Conservation (phyloP, 352 stramenopile species). For the Globisporangium viniferum region DNA sequence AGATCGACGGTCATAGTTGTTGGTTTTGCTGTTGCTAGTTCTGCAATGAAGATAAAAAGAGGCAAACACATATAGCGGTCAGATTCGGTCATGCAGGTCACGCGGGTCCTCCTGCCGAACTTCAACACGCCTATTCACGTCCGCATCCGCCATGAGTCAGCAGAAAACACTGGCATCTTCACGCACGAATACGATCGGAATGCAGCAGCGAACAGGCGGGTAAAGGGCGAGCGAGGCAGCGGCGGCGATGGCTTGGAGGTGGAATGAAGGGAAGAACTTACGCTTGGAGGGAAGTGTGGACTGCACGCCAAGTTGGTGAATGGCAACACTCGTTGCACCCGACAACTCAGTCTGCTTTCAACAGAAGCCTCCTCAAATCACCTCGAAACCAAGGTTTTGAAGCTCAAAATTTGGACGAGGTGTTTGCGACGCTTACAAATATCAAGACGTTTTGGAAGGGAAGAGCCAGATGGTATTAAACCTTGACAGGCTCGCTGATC, state of each 20-base stretch:
- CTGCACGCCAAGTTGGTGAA: conserved; percentile 13
- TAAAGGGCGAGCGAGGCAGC: neutral
- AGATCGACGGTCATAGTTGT: conserved; percentile 46
- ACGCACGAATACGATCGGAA: neutral
- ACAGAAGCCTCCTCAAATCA: conserved; percentile 8
- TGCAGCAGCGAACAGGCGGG: neutral
- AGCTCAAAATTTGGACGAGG: neutral
- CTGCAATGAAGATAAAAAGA: neutral
- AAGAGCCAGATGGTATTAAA: neutral
- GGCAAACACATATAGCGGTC: neutral
- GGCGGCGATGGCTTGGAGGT: neutral
- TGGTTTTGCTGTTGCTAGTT: neutral
- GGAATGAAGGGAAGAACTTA: neutral
- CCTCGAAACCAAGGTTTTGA: neutral
- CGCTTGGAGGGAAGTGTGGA: conserved; percentile 1
- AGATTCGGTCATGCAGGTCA: neutral
- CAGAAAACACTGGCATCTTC: neutral
- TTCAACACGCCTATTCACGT: neutral
- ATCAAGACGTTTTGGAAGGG: neutral
- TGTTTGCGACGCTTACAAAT: neutral
- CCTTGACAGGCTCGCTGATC: conserved; percentile 2
- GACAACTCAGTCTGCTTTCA: neutral
- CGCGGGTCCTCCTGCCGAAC: neutral
- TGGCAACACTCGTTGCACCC: conserved; percentile 1
- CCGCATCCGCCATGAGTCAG: neutral